A percentile compares a stretch with the other conserved stretches of the same genome.
Evolutionary conservation across 2,329 filamentous ascomycete genomes (phyloP).

Genomic region (Tricladium varicosporioides): DNA sequence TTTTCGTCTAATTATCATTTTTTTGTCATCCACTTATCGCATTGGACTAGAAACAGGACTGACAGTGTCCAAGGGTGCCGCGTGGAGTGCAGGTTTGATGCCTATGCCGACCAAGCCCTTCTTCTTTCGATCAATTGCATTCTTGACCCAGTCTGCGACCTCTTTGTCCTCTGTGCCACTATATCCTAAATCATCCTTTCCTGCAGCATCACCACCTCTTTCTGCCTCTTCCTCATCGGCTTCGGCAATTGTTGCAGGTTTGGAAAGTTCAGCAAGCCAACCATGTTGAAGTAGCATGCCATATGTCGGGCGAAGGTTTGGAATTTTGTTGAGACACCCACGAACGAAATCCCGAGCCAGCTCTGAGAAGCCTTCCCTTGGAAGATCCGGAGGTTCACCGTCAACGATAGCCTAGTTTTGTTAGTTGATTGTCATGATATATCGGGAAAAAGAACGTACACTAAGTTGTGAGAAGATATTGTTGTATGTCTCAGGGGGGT

Average conservation of each 20-base stretch:
- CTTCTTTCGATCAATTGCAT: constrained; percentile 65
- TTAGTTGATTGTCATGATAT: constrained; percentile 1
- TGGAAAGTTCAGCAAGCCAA: constrained; percentile 76
- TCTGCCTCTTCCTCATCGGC: constrained; percentile 59
- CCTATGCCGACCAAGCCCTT: constrained; percentile 52
- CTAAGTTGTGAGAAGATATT: constrained; percentile 98
- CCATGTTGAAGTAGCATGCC: constrained; percentile 83
- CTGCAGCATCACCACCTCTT: constrained; percentile 33
- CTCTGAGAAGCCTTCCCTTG: constrained; percentile 73
- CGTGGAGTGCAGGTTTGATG: constrained; percentile 79
- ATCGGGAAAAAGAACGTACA: constrained; percentile 56
- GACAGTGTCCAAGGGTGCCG: constrained; percentile 77
- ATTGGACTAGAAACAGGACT: constrained; percentile 41
- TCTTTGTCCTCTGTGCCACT: constrained; percentile 64
- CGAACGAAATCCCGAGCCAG: constrained; percentile 82
- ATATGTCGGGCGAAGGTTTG: constrained; percentile 91
- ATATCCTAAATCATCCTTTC: constrained; percentile 27
- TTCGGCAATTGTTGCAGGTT: constrained; percentile 72
- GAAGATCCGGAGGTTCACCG: constrained; percentile 89
- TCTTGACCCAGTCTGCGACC: constrained; percentile 81
- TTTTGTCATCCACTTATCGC: background rate
- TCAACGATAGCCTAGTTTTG: constrained; percentile 83
- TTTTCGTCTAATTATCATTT: background rate
- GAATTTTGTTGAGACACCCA: constrained; percentile 88
- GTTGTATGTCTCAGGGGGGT: constrained; percentile 94